A percentile compares a stretch with the other conserved stretches of the same genome.
phyloP scores from a whole-genome alignment of 2,329 filamentous ascomycete species.

The Lasiodiplodia hormozganensis region DNA sequence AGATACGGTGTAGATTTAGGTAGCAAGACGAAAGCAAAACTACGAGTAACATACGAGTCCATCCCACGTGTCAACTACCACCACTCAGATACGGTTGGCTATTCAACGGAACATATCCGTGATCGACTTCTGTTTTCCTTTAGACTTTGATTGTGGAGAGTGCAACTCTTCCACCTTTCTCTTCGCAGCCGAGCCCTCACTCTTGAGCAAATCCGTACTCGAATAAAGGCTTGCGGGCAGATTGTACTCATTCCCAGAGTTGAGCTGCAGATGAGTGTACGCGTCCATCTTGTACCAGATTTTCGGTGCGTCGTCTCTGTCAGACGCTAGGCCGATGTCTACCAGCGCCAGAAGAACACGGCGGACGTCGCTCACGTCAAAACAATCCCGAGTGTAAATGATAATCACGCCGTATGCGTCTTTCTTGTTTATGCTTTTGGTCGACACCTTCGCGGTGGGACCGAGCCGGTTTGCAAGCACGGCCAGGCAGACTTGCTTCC shows the following conservation, averaged over 20 bases:
- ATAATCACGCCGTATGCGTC: constrained; percentile 68
- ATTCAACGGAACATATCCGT: constrained; percentile 9
- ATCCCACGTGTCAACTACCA: neutral
- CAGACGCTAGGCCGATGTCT: constrained; percentile 64
- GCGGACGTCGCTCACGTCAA: constrained; percentile 70
- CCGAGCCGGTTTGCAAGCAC: constrained; percentile 75
- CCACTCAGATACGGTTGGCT: neutral
- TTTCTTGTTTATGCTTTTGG: constrained; percentile 49
- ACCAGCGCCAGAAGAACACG: constrained; percentile 70
- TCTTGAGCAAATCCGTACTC: constrained; percentile 45
- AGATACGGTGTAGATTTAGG: neutral
- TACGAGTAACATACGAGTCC: neutral
- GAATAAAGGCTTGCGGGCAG: constrained; percentile 53
- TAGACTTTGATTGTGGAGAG: neutral
- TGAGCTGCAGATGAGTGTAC: constrained; percentile 55
- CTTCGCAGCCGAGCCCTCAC: constrained; percentile 3
- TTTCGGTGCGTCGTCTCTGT: constrained; percentile 43
- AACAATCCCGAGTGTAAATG: constrained; percentile 79
- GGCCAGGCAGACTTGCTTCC: constrained; percentile 71
- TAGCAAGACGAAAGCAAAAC: neutral
- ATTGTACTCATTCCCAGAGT: constrained; percentile 49
- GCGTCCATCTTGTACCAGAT: constrained; percentile 82
- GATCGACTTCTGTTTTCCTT: constrained; percentile 9
- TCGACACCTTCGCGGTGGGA: constrained; percentile 74
- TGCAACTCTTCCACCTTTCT: constrained; percentile 20